These are phyloP conservation scores for Cyberlindnera meyerae DNA, from an alignment of 805 yeast species.

Conservation along the genomic window DNA sequence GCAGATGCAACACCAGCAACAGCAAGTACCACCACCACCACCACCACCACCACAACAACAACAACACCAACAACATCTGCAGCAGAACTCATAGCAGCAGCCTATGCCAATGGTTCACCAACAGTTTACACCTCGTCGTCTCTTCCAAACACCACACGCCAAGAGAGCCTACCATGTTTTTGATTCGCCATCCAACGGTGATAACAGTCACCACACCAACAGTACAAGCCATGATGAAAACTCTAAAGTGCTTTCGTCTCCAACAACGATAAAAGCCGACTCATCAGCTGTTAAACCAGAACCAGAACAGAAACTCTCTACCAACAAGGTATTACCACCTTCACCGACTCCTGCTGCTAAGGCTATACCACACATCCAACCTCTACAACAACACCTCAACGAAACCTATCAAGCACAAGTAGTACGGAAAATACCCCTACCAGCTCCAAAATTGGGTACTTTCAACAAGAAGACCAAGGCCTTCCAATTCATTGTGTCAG, in stretches of 20 bases:
- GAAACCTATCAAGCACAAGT: background rate
- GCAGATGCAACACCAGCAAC: slow-evolving; percentile 1
- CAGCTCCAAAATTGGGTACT: slow-evolving; percentile 25
- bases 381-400: too few species aligned
- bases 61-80: too few species aligned
- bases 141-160: slow-evolving; percentile 22
- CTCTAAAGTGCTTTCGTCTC: too few species aligned
- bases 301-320: slow-evolving; percentile 3
- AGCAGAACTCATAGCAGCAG: too few species aligned
- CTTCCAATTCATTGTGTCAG: slow-evolving; percentile 34
- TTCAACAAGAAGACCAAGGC: slow-evolving; percentile 22
- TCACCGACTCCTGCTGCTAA: slow-evolving; percentile 27
- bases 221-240: slow-evolving; percentile 17
- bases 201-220: slow-evolving; percentile 5
- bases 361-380: slow-evolving; percentile 1
- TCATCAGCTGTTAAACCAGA: slow-evolving; percentile 25
- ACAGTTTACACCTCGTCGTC: too few species aligned
- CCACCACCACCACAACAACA: too few species aligned
- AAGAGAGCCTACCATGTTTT: too few species aligned
- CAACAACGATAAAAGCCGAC: slow-evolving; percentile 27
- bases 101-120: too few species aligned
- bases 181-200: too few species aligned
- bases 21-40: too few species aligned
- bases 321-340: slow-evolving; percentile 12
- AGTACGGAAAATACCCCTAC: background rate